phyloP scores from a whole-genome alignment of 1,284 basidiomycete species.

The Retiboletus fuscus region DNA sequence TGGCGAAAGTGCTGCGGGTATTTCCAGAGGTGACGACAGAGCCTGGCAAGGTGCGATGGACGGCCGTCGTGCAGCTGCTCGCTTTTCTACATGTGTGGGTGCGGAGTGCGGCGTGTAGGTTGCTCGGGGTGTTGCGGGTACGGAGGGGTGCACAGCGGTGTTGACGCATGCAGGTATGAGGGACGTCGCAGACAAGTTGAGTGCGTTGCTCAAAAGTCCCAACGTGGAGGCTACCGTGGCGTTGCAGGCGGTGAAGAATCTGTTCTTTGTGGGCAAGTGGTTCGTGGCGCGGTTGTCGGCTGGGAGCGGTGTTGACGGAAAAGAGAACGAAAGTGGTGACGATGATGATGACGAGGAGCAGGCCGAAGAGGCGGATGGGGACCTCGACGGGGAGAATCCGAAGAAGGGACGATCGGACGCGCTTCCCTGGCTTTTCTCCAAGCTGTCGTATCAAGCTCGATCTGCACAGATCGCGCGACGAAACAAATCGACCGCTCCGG shows the following conservation, averaged over 20 bases:
- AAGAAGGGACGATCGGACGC: slow-evolving; percentile 69
- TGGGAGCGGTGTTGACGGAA: no score
- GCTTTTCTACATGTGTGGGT: slow-evolving; percentile 97
- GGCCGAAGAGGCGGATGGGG: no score
- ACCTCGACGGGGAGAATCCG: no score
- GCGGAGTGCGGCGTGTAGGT: slow-evolving; percentile 82
- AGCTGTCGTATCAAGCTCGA: no score
- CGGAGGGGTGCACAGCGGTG: slow-evolving; percentile 42
- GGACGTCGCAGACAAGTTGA: no score
- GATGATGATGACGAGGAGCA: no score
- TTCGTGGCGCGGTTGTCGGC: no score
- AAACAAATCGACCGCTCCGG: no score
- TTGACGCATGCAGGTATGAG: slow-evolving; percentile 69
- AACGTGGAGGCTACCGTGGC: slow-evolving; percentile 83
- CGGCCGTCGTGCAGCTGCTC: slow-evolving; percentile 75
- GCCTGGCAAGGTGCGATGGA: slow-evolving; percentile 54
- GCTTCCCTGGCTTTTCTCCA: slow-evolving; percentile 90
- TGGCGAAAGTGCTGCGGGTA: no score
- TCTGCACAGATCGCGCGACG: no score
- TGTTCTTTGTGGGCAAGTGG: slow-evolving; percentile 90
- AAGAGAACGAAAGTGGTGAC: no score
- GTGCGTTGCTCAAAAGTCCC: no score
- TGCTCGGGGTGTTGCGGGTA: slow-evolving; percentile 67
- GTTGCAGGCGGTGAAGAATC: slow-evolving; percentile 91
- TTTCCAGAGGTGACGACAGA: slow-evolving; percentile 59